These are phyloP conservation scores for Saposhnikovia divaricata DNA, from an alignment of 129 eudicot species.

Conservation along the genomic window DNA sequence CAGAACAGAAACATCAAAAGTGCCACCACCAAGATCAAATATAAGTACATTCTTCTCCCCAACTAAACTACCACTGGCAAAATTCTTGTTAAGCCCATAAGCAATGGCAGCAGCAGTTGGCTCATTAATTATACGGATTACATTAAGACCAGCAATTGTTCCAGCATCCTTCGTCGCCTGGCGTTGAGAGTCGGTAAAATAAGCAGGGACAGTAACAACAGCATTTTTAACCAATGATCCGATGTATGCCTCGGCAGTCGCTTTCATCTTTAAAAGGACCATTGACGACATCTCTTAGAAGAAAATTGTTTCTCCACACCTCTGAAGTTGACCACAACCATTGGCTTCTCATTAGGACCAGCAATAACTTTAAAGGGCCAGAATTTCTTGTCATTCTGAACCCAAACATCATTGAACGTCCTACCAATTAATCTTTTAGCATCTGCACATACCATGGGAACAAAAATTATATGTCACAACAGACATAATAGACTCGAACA, in stretches of 20 bases:
- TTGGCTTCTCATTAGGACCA: conserved; percentile 34
- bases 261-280: conserved; percentile 35
- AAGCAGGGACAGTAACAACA: conserved; percentile 40
- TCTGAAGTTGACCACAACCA: conserved; percentile 33
- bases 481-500: neutral
- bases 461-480: neutral
- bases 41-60: conserved; percentile 42
- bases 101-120: conserved; percentile 43
- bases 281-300: conserved; percentile 34
- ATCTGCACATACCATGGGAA: conserved; percentile 7
- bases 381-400: conserved; percentile 31
- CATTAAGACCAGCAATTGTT: conserved; percentile 31
- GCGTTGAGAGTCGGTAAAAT: conserved; percentile 33
- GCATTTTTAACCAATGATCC: conserved; percentile 33
- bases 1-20: conserved; percentile 37
- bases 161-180: conserved; percentile 40
- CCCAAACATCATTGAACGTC: conserved; percentile 25
- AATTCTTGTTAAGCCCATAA: conserved; percentile 31
- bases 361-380: conserved; percentile 38
- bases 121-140: conserved; percentile 34
- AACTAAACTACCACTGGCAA: conserved; percentile 6
- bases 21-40: conserved; percentile 40
- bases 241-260: conserved; percentile 25
- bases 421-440: conserved; percentile 45
- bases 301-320: conserved; percentile 38